Evolutionary conservation across 1,284 basidiomycete genomes (phyloP).

Genomic region (Moesziomyces globuligerus): DNA sequence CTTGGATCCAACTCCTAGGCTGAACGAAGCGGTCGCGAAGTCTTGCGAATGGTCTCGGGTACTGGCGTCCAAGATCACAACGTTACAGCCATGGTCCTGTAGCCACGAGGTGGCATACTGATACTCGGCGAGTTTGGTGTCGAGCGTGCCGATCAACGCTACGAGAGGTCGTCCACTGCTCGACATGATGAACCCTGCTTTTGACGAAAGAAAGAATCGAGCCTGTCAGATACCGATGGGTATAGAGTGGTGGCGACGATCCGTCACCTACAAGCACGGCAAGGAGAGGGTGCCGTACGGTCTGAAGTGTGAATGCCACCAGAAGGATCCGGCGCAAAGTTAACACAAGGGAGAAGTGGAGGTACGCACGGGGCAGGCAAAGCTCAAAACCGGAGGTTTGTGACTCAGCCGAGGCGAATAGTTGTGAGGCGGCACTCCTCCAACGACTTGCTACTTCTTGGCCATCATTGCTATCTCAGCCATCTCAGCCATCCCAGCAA

Average conservation of each 20-base stretch:
- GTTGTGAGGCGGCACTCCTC: neutral
- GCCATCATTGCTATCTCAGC: too few species aligned
- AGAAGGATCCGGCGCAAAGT: neutral
- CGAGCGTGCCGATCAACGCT: slow-evolving; percentile 40
- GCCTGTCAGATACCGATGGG: too few species aligned
- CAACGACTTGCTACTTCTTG: neutral
- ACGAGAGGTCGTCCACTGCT: slow-evolving; percentile 13
- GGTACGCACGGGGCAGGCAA: slow-evolving; percentile 9
- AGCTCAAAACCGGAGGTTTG: neutral
- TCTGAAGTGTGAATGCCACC: too few species aligned
- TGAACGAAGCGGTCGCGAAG: slow-evolving; percentile 7
- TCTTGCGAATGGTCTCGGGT: slow-evolving; percentile 14
- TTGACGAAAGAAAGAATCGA: too few species aligned
- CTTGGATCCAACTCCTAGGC: slow-evolving; percentile 7
- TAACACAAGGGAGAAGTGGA: slow-evolving; percentile 3
- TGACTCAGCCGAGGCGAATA: neutral
- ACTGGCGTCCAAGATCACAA: slow-evolving; percentile 22
- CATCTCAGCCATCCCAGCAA: neutral
- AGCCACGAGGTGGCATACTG: slow-evolving; percentile 29
- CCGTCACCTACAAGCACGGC: too few species aligned
- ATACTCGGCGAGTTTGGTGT: slow-evolving; percentile 44
- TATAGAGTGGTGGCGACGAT: too few species aligned
- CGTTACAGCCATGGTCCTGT: slow-evolving; percentile 20
- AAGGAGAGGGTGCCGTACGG: too few species aligned
- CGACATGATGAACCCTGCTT: too few species aligned